Base-by-base conservation (phyloP, 2,329 filamentous ascomycete genomes). In the Aspergillus viridinutans region DNA sequence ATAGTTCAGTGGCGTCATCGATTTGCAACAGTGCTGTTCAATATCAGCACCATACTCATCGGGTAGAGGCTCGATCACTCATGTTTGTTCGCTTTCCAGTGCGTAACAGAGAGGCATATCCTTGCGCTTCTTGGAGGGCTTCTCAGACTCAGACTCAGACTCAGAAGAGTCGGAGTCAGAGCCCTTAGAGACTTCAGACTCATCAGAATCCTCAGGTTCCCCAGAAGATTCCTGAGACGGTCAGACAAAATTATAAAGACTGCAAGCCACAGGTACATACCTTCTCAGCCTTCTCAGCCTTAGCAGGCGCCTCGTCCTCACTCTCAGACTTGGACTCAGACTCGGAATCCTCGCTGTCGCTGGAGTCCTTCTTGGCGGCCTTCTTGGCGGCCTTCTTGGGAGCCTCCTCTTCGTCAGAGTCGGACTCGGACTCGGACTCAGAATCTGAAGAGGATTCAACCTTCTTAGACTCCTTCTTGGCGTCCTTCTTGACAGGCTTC, bases 81-180 rank as follows among this genome's bases (percentile, higher is more conserved):
- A n/a, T n/a, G n/a, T n/a, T n/a, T n/a, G n/a, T n/a, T n/a, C n/a
- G n/a, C n/a, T n/a, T n/a, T n/a, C n/a, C n/a, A n/a, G n/a, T n/a
- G n/a, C n/a, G n/a, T n/a, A n/a, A n/a, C n/a, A n/a, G n/a, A n/a
- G n/a, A n/a, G n/a, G n/a, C n/a, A n/a, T n/a, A n/a, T n/a, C 77
- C 73, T 80, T 81, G 67, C 79, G 79, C 72, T 81, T 81, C 71
- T 77, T 71, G 64, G 68, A 69, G 53, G 67, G 62, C 64, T 73
- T 71, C 59, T 65, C 59, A 51, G 65, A 69, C 59, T 65, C 59
- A 51, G 65, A 69, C 58, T 72, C 71, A 14, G 68, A 68, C 60
- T 68, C 64, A 17, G 55, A 54, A 49, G 60, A 62, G 52, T 73
- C 69, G 28, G 67, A 69, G 45, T 69, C 68, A 20, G 67, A 67